Evolutionary conservation across 2,329 filamentous ascomycete genomes (phyloP).

Genomic region (Fusarium xyrophilum): DNA sequence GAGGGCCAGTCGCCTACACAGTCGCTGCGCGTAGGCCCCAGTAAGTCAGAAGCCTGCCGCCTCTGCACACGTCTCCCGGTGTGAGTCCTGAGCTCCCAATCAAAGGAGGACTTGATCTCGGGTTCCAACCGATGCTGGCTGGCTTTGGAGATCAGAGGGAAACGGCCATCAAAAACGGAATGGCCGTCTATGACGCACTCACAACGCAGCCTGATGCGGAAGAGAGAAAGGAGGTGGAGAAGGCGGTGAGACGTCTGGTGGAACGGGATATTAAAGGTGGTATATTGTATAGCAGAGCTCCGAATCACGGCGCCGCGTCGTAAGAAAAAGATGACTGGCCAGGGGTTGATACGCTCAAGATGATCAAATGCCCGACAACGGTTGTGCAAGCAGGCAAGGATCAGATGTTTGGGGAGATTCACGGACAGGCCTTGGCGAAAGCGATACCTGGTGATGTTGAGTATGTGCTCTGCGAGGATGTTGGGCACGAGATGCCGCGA

Average conservation of each 20-base stretch:
- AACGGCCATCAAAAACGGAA: not conserved
- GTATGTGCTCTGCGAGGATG: conserved; percentile 36
- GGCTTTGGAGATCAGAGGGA: not conserved
- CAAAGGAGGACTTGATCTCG: not conserved
- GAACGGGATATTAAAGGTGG: conserved; percentile 32
- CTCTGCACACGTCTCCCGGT: conserved; percentile 38
- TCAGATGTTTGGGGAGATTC: conserved; percentile 39
- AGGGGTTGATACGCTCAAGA: conserved; percentile 31
- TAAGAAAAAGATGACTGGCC: conserved; percentile 35
- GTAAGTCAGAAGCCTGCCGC: conserved; percentile 33
- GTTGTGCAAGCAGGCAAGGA: conserved; percentile 43
- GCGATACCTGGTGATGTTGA: conserved; percentile 29
- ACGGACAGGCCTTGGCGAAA: conserved; percentile 38
- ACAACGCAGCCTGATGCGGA: conserved; percentile 13
- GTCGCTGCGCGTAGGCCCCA: conserved; percentile 29
- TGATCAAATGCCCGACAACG: conserved; percentile 38
- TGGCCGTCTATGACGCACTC: conserved; percentile 10
- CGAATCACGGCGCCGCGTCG: conserved; percentile 40
- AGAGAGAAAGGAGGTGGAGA: conserved; percentile 6
- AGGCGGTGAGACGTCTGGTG: not conserved
- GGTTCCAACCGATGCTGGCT: not conserved
- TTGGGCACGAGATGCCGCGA: conserved; percentile 33
- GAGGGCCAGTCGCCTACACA: conserved; percentile 38
- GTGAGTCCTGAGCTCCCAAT: conserved; percentile 20
- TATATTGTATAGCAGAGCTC: conserved; percentile 39